Evolutionary conservation across 2,329 filamentous ascomycete genomes (phyloP), one percentile per base, ranked within the genome.

Genomic region (Achaetomium macrosporum): DNA sequence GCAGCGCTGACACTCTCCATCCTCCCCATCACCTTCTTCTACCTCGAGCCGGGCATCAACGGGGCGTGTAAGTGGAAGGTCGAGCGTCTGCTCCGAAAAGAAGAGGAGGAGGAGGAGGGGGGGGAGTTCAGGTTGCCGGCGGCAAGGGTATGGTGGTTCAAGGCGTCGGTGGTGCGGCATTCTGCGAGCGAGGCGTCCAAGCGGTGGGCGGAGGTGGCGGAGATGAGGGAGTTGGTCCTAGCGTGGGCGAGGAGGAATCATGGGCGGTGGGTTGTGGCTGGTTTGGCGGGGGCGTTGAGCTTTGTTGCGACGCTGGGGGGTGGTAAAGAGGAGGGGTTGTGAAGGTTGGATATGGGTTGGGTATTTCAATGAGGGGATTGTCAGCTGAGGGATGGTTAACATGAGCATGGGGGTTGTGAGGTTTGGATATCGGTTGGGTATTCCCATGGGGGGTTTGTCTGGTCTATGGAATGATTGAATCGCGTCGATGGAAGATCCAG

Each of bases 61-160:
- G 59, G 57, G 19, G 59, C 59, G 35, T 61, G 57, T 47, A 61
- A 61, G 35, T 61, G 59, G 59, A 58, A 59, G 50, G 50, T 46
- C 1, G 43, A 47, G 16, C 30, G 8, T 4, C 35, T 60, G n/a
- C 41, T 60, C n/a, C 15, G 12, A 25, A 36, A 49, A 5, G 51
- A 46, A 15, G 47, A 39, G 20, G 44, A 6, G 20, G 36, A 30
- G 33, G 19, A 17, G 29, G 15, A 12, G 30, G 42, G 42, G 19
- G 40, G 36, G 17, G 40, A 30, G 41, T 33, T 42, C n/a, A n/a
- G n/a, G n/a, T n/a, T n/a, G n/a, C n/a, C n/a, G n/a, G n/a, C n/a
- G n/a, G n/a, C n/a, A n/a, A n/a, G n/a, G 29, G 15, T 36, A 12
- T 12, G 30, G 30, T 12, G 30, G 30, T 36, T 51, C 7, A 33